Conservation (phyloP, 2,329 filamentous ascomycete genomes). For the Cadophora sp. region DNA sequence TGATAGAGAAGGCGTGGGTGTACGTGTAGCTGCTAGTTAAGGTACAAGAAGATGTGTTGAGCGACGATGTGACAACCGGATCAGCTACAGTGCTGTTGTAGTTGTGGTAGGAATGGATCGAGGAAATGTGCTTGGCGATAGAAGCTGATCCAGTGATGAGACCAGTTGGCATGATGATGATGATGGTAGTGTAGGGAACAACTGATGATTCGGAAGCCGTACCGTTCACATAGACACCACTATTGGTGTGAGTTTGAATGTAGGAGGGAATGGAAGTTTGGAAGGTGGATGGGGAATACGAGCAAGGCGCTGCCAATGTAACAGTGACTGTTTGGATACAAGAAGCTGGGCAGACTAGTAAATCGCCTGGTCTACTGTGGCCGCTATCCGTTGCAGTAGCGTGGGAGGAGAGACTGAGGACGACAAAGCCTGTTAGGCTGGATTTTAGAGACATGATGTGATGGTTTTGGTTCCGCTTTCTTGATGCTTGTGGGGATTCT, state of each 20-base stretch:
- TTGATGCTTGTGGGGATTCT: not conserved
- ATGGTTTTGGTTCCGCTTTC: too few species aligned
- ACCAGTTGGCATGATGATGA: not conserved
- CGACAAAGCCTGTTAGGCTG: not conserved
- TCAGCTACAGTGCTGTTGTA: not conserved
- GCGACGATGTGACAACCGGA: not conserved
- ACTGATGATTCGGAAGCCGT: not conserved
- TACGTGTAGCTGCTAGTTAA: not conserved
- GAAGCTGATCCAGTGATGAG: not conserved
- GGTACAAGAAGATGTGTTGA: not conserved
- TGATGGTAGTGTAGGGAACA: not conserved
- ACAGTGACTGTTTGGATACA: constrained; percentile 7
- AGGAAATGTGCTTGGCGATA: not conserved
- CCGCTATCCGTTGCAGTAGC: not conserved
- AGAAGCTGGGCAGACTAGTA: not conserved
- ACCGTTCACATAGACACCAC: not conserved
- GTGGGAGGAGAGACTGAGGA: constrained; percentile 1
- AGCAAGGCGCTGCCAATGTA: not conserved
- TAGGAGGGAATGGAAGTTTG: not conserved
- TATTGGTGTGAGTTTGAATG: not conserved
- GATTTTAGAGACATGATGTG: not conserved
- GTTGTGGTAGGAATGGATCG: not conserved
- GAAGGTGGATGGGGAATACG: not conserved
- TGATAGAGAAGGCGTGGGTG: too few species aligned
- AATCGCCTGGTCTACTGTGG: not conserved